Evolutionary conservation across 176 grass and related monocot genomes (phyloP).

Genomic region (Oryza brachyantha): DNA sequence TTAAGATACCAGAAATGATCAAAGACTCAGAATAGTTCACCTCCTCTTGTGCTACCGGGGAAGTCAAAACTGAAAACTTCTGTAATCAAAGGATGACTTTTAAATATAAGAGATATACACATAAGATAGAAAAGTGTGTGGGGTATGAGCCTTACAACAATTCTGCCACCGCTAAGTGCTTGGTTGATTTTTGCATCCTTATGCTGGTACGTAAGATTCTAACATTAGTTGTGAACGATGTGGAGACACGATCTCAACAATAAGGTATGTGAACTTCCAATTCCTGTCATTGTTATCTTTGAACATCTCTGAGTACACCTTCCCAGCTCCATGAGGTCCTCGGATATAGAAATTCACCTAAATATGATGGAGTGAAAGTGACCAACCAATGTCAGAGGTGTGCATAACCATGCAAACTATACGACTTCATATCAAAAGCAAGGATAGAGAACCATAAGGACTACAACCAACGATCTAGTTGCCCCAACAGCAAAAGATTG

Average conservation of each 20-base stretch:
- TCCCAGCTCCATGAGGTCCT: conserved; percentile 81
- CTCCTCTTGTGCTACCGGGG: conserved; percentile 14
- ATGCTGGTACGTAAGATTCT: conserved; percentile 81
- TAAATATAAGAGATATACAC: conserved; percentile 28
- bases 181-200: conserved; percentile 32
- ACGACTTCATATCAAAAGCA: conserved; percentile 15
- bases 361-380: conserved; percentile 15
- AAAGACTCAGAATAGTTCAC: conserved; percentile 17
- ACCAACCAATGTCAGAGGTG: neutral
- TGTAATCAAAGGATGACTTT: conserved; percentile 19
- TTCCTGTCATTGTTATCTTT: conserved; percentile 65
- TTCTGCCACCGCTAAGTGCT: conserved; percentile 9
- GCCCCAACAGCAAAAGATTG: neutral
- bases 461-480: neutral
- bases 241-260: conserved; percentile 76
- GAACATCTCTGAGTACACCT: conserved; percentile 95
- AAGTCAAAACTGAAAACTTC: conserved; percentile 35
- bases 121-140: neutral
- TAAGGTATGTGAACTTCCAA: conserved; percentile 94
- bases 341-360: conserved; percentile 91
- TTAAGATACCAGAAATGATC: neutral
- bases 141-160: conserved; percentile 18
- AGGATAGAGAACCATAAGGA: neutral
- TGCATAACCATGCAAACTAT: conserved; percentile 10
- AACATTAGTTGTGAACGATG: conserved; percentile 67